Evolutionary conservation across 495 filamentous ascomycete species (phyloP).

Genomic region (Neohortaea acidophila): DNA sequence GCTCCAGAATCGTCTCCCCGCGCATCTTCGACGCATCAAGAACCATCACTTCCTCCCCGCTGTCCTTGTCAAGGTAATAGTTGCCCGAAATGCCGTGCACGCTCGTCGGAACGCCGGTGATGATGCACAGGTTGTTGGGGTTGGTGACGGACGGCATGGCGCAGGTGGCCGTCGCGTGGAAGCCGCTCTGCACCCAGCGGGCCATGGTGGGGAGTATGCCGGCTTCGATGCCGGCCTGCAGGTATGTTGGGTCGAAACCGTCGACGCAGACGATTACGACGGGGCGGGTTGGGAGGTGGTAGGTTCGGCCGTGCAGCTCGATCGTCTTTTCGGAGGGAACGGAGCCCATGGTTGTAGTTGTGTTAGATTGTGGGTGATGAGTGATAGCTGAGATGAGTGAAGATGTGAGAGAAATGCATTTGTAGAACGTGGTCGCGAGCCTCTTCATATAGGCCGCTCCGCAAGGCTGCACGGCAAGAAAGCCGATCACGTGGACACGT

Average conservation of each 20-base stretch:
- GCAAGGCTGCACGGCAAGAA: too few species aligned
- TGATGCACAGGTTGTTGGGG: constrained; percentile 27
- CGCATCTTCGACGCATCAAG: constrained; percentile 23
- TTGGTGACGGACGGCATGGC: constrained; percentile 30
- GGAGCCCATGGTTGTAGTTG: too few species aligned
- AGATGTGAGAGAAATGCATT: too few species aligned
- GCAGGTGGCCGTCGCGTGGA: constrained; percentile 23
- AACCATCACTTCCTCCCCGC: constrained; percentile 27
- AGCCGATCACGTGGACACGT: too few species aligned
- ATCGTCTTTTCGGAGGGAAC: too few species aligned
- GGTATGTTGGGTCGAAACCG: constrained; percentile 28
- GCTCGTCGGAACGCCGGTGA: constrained; percentile 24
- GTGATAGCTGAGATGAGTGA: too few species aligned
- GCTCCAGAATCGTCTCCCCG: constrained; percentile 26
- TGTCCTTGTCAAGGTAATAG: constrained; percentile 26
- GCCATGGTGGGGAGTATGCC: constrained; percentile 24
- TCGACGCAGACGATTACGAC: constrained; percentile 29
- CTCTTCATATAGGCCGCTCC: too few species aligned
- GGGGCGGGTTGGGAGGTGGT: constrained; percentile 6
- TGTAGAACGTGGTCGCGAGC: too few species aligned
- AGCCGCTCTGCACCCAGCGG: constrained; percentile 21
- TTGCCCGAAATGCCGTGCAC: constrained; percentile 28
- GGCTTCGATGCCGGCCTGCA: constrained; percentile 20
- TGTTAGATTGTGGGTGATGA: too few species aligned
- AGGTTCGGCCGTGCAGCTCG: constrained; percentile 4